Base-by-base conservation (phyloP, 441 rosid genomes). In the Adansonia grandidieri region DNA sequence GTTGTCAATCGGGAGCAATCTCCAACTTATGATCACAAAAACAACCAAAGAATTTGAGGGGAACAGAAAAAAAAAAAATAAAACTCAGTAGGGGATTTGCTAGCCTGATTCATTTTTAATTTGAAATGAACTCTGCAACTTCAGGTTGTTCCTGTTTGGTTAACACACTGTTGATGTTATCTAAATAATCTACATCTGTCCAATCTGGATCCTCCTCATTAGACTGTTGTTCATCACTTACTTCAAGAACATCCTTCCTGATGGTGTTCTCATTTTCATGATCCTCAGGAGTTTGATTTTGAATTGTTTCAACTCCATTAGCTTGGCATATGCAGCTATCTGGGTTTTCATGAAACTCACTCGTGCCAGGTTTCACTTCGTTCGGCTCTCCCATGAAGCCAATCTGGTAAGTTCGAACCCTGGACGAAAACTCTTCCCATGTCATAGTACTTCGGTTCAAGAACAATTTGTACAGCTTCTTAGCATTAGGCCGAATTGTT, bases 331-430 rank as follows among this genome's bases (percentile, higher is more conserved):
- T 88, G 85, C 93, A 91, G 24, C 90, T 75, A 37, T 85, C 47
- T 71, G 95, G 95, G 60, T 91, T 91, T 85, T 89, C 93, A 28
- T 91, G 93, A 80, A 91, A 89, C 80, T 89, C 91, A 0, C 92
- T 92, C 22, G 80, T 82, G 42, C 91, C 93, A 10, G 92, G 89
- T 73, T 86, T 91, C 69, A 84, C 73, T 82, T 89, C 92, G 44
- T 87, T 89, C 56, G 95, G 90, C 64, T 87, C 90, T 75, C 93
- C 93, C 92, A 89, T 89, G 86, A 87, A 88, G 22, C 93, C 92
- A 17, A 80, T 83, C 81, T 91, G 93, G 81, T 77, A 77, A 6
- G 69, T 78, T 42, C 75, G 78, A 68, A 89, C 87, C 80, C 74
- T 88, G 0, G 87, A 83, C 10, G 91, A 78, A 80, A 89, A 91